Percentiles rank a stretch among this genome's conserved stretches.
Conservation (phyloP, 768 basidiomycete species). For the Rickenella mellea region DNA sequence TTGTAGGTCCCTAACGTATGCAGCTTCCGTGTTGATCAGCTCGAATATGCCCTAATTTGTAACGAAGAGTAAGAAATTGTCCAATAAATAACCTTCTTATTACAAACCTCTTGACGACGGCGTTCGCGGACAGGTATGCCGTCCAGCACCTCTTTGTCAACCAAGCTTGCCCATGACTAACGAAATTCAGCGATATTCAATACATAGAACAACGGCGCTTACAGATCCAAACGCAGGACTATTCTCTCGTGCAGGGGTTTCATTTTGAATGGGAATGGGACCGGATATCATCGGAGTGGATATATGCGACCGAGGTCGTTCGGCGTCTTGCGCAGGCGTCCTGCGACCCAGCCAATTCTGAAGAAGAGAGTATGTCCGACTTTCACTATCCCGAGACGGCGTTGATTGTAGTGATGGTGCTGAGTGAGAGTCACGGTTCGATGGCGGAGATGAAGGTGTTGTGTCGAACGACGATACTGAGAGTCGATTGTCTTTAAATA, state of each 20-base stretch:
- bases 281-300: conserved; percentile 47
- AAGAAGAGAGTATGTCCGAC: conserved; percentile 15
- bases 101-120: conserved; percentile 73
- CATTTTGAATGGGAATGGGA: conserved; percentile 14
- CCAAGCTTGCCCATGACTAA: conserved; percentile 88
- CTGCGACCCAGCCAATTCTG: conserved; percentile 5
- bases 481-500: conserved; percentile 39
- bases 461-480: conserved; percentile 40
- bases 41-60: conserved; percentile 76
- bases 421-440: conserved; percentile 27
- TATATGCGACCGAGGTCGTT: conserved; percentile 25
- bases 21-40: conserved; percentile 81
- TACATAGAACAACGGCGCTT: conserved; percentile 14
- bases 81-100: neutral
- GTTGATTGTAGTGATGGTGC: conserved; percentile 33
- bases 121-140: conserved; percentile 73
- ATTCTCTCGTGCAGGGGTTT: conserved; percentile 27
- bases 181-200: neutral
- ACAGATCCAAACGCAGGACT: conserved; percentile 67
- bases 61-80: neutral
- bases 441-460: conserved; percentile 20
- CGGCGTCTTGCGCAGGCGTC: conserved; percentile 10
- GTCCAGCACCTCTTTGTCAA: conserved; percentile 75
- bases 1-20: conserved; percentile 88
- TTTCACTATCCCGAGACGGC: conserved; percentile 37